Conservation (phyloP, 768 basidiomycete species). For the Polyporus arcularius region DNA sequence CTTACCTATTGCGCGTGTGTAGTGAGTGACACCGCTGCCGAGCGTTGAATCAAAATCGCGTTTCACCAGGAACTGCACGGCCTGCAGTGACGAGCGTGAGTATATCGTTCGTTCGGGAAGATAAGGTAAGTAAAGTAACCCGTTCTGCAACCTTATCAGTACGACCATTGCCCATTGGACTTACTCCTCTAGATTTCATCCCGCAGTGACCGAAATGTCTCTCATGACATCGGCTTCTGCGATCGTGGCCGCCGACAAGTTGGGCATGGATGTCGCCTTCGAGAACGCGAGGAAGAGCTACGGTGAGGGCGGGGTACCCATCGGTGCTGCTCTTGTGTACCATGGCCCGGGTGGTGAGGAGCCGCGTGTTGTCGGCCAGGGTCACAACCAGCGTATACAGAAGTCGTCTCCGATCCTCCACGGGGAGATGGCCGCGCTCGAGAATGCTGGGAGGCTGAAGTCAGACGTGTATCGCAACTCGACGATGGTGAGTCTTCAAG, state of each 20-base stretch:
- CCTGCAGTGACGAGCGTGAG: too few relatives aligned
- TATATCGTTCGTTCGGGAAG: too few relatives aligned
- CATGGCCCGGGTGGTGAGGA: conserved; percentile 7
- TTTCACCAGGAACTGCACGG: too few relatives aligned
- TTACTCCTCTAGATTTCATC: neutral
- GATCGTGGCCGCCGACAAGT: conserved; percentile 20
- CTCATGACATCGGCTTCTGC: neutral
- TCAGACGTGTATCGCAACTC: conserved; percentile 46
- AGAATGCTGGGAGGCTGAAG: conserved; percentile 53
- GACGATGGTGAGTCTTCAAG: conserved; percentile 45
- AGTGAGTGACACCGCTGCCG: neutral
- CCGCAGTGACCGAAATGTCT: neutral
- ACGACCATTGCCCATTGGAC: neutral
- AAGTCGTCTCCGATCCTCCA: conserved; percentile 44
- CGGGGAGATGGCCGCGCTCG: conserved; percentile 51
- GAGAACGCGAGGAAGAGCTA: conserved; percentile 49
- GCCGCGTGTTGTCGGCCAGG: conserved; percentile 39
- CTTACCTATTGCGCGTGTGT: neutral
- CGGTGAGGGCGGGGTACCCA: conserved; percentile 60
- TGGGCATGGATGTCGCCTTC: conserved; percentile 36
- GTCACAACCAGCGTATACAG: conserved; percentile 49
- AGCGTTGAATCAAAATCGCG: too few relatives aligned
- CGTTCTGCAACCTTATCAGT: too few relatives aligned
- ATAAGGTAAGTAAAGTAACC: too few relatives aligned
- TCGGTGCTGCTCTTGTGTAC: conserved; percentile 52